These are phyloP conservation scores for Mrakia frigida DNA, from an alignment of 768 basidiomycete species.

Conservation along the genomic window DNA sequence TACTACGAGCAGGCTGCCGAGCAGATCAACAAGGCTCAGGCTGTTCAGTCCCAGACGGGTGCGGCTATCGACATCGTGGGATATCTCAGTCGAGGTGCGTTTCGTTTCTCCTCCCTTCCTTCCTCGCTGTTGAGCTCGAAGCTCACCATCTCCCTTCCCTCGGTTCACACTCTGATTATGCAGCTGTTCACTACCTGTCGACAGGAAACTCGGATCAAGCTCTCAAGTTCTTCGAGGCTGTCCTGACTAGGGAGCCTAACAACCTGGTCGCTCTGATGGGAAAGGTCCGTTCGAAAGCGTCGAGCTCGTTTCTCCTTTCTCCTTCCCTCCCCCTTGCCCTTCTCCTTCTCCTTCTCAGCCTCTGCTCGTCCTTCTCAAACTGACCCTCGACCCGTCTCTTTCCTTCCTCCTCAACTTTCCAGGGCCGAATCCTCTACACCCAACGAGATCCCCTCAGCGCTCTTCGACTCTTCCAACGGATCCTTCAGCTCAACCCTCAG, in stretches of 20 bases:
- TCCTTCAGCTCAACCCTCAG: slow-evolving; percentile 67
- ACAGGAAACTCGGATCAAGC: slow-evolving; percentile 77
- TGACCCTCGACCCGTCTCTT: not conserved
- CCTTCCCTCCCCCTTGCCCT: not conserved
- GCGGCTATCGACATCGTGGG: slow-evolving; percentile 16
- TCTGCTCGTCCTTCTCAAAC: not conserved
- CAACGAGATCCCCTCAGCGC: slow-evolving; percentile 70
- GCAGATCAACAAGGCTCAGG: slow-evolving; percentile 20
- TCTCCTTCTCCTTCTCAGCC: not conserved
- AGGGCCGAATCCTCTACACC: slow-evolving; percentile 83
- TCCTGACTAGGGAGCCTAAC: slow-evolving; percentile 70
- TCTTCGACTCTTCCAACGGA: slow-evolving; percentile 77
- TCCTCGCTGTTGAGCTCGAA: slow-evolving; percentile 29
- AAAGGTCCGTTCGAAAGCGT: slow-evolving; percentile 53
- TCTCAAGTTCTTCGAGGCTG: slow-evolving; percentile 69
- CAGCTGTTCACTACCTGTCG: slow-evolving; percentile 77
- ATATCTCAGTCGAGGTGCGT: slow-evolving; percentile 24
- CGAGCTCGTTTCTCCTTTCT: not conserved
- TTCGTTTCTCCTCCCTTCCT: no score
- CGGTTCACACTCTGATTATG: slow-evolving; percentile 46
- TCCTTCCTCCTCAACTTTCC: not conserved
- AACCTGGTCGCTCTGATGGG: slow-evolving; percentile 84
- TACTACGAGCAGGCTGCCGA: slow-evolving; percentile 31
- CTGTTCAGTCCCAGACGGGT: not conserved
- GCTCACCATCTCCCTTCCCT: slow-evolving; percentile 39